Evolutionary conservation across 2,329 filamentous ascomycete species (phyloP).

Genomic region (Emmonsiellopsis sp.): DNA sequence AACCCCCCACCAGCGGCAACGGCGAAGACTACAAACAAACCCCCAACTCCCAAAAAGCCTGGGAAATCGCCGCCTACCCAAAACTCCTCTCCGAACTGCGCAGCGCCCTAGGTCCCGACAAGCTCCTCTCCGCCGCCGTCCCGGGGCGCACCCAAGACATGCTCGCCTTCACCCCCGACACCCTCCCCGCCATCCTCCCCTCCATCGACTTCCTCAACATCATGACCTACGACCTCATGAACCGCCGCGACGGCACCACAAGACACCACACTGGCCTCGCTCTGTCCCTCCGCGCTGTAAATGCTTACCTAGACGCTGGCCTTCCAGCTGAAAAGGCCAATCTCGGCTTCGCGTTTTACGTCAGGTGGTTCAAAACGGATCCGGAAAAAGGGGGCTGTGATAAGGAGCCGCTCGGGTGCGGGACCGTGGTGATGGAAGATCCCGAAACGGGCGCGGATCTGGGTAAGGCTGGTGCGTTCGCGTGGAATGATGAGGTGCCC

Average conservation of each 20-base stretch:
- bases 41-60: conserved; percentile 45
- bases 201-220: conserved; percentile 34
- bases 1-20: conserved; percentile 37
- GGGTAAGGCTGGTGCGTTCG: conserved; percentile 22
- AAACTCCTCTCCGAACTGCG: conserved; percentile 48
- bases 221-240: conserved; percentile 67
- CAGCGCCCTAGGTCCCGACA: conserved; percentile 41
- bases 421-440: conserved; percentile 51
- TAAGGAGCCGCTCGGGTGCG: conserved; percentile 46
- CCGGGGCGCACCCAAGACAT: conserved; percentile 54
- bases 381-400: conserved; percentile 21
- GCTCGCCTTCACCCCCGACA: conserved; percentile 48
- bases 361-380: conserved; percentile 55
- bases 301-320: conserved; percentile 51
- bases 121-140: conserved; percentile 53
- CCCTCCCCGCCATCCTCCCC: conserved; percentile 44
- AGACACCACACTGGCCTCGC: conserved; percentile 55
- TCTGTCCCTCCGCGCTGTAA: conserved; percentile 45
- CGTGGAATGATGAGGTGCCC: conserved; percentile 28
- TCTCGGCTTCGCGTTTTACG: conserved; percentile 59
- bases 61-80: conserved; percentile 50
- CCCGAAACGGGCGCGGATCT: conserved; percentile 27
- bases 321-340: conserved; percentile 49
- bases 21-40: conserved; percentile 53
- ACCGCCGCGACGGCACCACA: conserved; percentile 54